Base-by-base conservation (phyloP, 257 asterid species). In the Rauvolfia tetraphylla region DNA sequence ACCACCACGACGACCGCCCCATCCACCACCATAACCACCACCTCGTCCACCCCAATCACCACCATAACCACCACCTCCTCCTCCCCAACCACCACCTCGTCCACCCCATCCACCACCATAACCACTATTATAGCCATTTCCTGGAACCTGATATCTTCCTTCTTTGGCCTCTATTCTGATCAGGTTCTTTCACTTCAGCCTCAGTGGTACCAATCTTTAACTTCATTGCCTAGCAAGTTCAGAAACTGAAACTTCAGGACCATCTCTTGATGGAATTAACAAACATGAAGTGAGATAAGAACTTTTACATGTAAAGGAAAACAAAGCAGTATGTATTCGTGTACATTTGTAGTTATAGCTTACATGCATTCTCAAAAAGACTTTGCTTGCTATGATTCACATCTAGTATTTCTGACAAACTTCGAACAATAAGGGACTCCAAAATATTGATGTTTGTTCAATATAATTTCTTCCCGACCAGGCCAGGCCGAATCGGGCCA, bases 151-250 rank as follows among this genome's bases (percentile, higher is more conserved):
- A 62, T 42, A 31, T 2, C 15, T 49, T 75, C 53, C 72, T 13
- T 36, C 49, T 31, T 29, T 65, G 17, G 46, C 79, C 14, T 14
- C 77, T 48, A 42, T 25, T 1, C 38, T 61, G 78, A 18, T 63
- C 39, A 1, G 71, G 48, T 25, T 75, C 48, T 34, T 75, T 48
- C 22, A 25, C 49, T 9, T 29, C 62, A 33, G 33, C 22, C 29
- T 42, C 13, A 23, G 53, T 46, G 20, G 27, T 61, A 46, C n/a
- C n/a, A n/a, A n/a, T 42, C 59, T 29, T 74, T 48, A 10, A 61
- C 78, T 59, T 62, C 78, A 27, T 61, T 51, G 49, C 34, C 78
- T 75, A 62, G 22, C 59, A 74, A 73, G 34, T 29, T 53, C n/a
- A 18, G 56, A 56, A 56, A 1, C 68, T 3, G 11, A 18, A 36